Base-by-base conservation (phyloP, 768 basidiomycete species). In the Boletus rex-veris region DNA sequence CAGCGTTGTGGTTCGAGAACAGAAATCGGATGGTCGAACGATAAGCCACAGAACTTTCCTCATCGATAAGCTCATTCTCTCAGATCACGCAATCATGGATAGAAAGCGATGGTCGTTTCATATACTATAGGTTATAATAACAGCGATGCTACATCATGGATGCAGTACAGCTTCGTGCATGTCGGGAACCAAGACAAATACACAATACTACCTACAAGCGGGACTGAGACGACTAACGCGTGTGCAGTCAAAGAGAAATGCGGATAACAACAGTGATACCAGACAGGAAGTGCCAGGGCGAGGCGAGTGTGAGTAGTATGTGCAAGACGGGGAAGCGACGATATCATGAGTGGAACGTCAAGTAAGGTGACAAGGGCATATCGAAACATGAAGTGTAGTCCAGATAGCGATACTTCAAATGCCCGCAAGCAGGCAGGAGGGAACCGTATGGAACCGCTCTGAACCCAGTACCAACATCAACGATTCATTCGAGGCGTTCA, bases 141-240 rank as follows among this genome's bases (percentile, higher is more conserved):
- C 50, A 58, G 56, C 58, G n/a, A 57, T 61, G 54, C 68, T 70
- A 70, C 68, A 70, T 69, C 65, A 26, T 60, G 28, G 54, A 71
- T 53, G 64, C 57, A 71, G 68, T 60, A 66, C 64, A 58, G 45
- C 56, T 53, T 21, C 52, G 69, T 70, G 59, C 62, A 66, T 55
- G 70, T 70, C 64, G 46, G 37, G 57, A 58, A 33, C 35, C 56
- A 56, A 47, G 67, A 62, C 65, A 64, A 28, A 52, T 68, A 70
- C 66, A 58, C 53, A 58, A 58, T 71, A 24, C 21, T 24, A 71
- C 68, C 70, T 71, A 71, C 70, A 64, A 57, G 39, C 45, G 53
- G n/a, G 28, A 55, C 45, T 53, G 54, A 68, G 69, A 63, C 66
- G 60, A 64, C 59, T 35, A 68, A 36, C 44, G 56, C 49, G 53